Conservation (phyloP, 805 yeast genomes). For the Zygosaccharomyces lentus region DNA sequence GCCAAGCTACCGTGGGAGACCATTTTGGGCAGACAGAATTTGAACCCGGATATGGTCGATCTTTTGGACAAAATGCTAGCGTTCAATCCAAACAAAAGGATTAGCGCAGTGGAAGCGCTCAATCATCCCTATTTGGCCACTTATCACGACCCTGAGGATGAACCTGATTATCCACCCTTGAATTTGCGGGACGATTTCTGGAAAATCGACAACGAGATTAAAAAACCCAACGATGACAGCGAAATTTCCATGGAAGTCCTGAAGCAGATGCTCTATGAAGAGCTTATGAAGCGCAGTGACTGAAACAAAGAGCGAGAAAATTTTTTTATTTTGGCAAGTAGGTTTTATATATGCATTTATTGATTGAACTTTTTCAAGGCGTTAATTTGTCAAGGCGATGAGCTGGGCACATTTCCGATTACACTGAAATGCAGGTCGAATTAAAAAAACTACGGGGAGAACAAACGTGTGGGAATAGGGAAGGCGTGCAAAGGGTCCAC, state of each 20-base stretch:
- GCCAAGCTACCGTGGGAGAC: conserved; percentile 47
- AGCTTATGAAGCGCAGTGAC: conserved; percentile 55
- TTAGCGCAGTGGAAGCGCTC: conserved; percentile 69
- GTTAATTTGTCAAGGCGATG: not conserved
- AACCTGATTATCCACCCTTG: conserved; percentile 45
- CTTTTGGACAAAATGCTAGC: conserved; percentile 63
- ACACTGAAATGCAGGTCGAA: not conserved
- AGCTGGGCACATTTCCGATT: not conserved
- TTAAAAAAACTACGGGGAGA: not conserved
- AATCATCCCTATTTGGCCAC: conserved; percentile 65
- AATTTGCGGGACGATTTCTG: conserved; percentile 38
- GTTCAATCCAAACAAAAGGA: conserved; percentile 70
- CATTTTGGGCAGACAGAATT: conserved; percentile 21
- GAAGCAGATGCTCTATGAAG: conserved; percentile 72
- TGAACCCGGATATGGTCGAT: conserved; percentile 51
- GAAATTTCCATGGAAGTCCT: conserved; percentile 69
- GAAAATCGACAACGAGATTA: conserved; percentile 39
- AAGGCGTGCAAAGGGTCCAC: not conserved
- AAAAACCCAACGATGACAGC: conserved; percentile 48
- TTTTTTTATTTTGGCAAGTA: not conserved
- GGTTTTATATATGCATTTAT: not conserved
- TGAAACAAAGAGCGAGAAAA: conserved; percentile 1
- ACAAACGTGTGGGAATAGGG: not conserved
- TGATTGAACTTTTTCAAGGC: conserved; percentile 4
- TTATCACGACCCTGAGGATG: conserved; percentile 71